A percentile compares a stretch with the other conserved stretches of the same genome.
Conservation (phyloP, 148 eudicot genomes). For the Cornus florida region DNA sequence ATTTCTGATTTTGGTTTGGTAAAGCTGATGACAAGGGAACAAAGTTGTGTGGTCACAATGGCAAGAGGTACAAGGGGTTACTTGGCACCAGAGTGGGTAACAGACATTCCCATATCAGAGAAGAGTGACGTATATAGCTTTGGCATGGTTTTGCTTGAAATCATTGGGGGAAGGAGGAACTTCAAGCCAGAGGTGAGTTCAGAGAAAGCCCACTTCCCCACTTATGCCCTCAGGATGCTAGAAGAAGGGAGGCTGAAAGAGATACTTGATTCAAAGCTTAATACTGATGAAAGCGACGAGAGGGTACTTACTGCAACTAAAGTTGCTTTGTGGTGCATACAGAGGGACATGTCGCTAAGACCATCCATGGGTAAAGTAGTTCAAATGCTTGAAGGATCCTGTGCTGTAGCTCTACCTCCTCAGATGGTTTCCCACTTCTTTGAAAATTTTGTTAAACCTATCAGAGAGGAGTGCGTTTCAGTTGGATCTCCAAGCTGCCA, state of each 20-base stretch:
- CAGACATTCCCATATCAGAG: background rate
- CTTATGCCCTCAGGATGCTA: constrained; percentile 1
- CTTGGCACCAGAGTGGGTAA: constrained; percentile 7
- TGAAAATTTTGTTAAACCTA: background rate
- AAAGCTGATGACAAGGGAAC: constrained; percentile 6
- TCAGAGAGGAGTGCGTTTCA: background rate
- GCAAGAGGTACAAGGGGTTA: constrained; percentile 2
- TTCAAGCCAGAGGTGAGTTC: background rate
- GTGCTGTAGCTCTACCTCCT: background rate
- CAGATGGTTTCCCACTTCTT: background rate
- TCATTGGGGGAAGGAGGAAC: background rate
- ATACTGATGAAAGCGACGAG: background rate
- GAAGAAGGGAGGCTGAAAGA: constrained; percentile 1
- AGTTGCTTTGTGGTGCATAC: background rate
- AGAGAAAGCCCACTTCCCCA: constrained; percentile 2
- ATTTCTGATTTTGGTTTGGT: constrained; percentile 8
- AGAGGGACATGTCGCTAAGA: constrained; percentile 1
- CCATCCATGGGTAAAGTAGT: constrained; percentile 6
- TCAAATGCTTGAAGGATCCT: constrained; percentile 4
- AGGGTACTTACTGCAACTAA: background rate
- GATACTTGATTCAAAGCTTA: background rate
- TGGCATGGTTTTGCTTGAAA: constrained; percentile 7
- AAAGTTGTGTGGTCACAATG: background rate
- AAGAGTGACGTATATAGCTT: constrained; percentile 1
- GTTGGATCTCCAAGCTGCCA: no score